Base-by-base conservation (phyloP, 805 yeast genomes). In the Lipomyces anomalus region DNA sequence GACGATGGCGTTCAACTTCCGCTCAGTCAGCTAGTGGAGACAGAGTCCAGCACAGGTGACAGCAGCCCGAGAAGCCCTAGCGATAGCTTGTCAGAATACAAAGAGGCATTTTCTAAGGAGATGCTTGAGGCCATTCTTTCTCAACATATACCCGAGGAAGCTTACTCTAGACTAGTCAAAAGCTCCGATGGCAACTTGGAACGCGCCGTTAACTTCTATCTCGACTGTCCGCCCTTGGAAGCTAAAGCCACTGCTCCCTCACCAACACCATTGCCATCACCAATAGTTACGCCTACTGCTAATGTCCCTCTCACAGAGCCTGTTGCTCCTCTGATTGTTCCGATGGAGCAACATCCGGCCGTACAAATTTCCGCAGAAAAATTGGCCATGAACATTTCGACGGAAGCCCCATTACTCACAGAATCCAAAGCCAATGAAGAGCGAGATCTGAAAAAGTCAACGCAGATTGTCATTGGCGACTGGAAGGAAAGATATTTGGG, bases 401-500 rank as follows among this genome's bases (percentile, higher is more conserved):
- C 17, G 21, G 17, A 22, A 38, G 40, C 17, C 35, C 13, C n/a
- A 4, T 9, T 24, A 28, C 11, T 9, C 11, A 13, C 21, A 18
- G 17, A 22, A 28, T 20, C 13, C 42, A 22, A 7, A 11, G 38
- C 9, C 23, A 38, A 11, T 30, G 29, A n/a, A 34, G 22, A 16
- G 23, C 22, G 21, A 21, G 20, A 9, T 2, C 17, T 22, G 34
- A 16, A 35, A 35, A 3, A 18, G n/a, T 17, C 38, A 16, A n/a
- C n/a, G n/a, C n/a, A n/a, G n/a, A n/a, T n/a, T n/a, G 38, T 18
- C n/a, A 26, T 26, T 13, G 30, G 30, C 21, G 9, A 23, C 9
- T 60, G 62, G 60, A 36, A 38, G 1, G 35, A 46, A 17, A 50
- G 65, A 16, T 56, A 44, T 23, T 26, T 67, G 4, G 72, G 72